Base-by-base conservation (phyloP, 2,329 filamentous ascomycete genomes). In the Trichothecium roseum region DNA sequence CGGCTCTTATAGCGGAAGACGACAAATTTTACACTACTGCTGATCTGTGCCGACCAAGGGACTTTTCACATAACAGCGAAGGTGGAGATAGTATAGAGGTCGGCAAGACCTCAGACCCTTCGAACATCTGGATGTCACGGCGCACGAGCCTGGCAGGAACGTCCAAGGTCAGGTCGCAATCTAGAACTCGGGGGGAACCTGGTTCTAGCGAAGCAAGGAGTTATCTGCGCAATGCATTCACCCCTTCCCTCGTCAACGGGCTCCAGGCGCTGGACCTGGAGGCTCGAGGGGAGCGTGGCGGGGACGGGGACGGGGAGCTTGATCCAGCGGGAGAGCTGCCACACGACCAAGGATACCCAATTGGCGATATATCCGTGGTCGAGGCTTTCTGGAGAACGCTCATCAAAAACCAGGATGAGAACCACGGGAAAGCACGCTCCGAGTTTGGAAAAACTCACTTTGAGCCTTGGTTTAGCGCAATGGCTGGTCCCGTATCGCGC, bases 301-400 rank as follows among this genome's bases (percentile, higher is more conserved):
- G 16, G 1, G 15, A 18, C 27, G 24, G 17, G 3, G 36, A 30
- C 10, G 30, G n/a, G n/a, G n/a, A n/a, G n/a, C n/a, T 30, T 10
- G 36, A 34, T 8, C 17, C 32, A n/a, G 13, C 22, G n/a, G 16
- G 30, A 24, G 28, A 24, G 28, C 35, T 40, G 8, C 38, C 38
- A 7, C 26, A 34, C 17, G 14, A 33, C 18, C 29, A 30, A 32
- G 15, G 9, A 13, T 40, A 40, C 22, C 28, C 38, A 8, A 12
- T 31, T 17, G 18, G 35, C 13, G 28, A 35, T 30, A 35, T 32
- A 7, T 34, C 38, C 3, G 27, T 34, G 5, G 35, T 40, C 13
- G 38, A 40, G 28, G 38, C 38, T 18, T 40, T 40, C 28, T 40
- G 38, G 38, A 35, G 38, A 24, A 40, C 38, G 10, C 35, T 40